Evolutionary conservation across 2,329 filamentous ascomycete genomes (phyloP), one percentile per base, ranked within the genome.

Genomic region (Phaeosphaeria sp.): DNA sequence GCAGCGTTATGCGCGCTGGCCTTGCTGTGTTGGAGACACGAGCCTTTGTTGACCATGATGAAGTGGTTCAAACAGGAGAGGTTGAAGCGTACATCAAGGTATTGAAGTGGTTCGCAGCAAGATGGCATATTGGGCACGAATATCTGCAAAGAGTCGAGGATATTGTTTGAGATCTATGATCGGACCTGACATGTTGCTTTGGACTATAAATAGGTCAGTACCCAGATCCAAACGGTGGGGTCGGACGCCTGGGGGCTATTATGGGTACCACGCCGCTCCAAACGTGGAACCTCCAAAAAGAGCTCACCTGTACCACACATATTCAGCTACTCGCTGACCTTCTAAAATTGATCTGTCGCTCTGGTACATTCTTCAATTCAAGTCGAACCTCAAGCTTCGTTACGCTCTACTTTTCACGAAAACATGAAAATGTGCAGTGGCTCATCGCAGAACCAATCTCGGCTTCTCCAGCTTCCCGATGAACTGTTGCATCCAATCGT

Each of bases 1-100:
- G 60, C 24, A 59, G 57, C 42, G 63, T 65, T 5, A 20, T 63
- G 17, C 33, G 60, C 18, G 60, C 63, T 21, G 60, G 55, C 8
- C 25, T 65, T 45, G 63, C 56, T 18, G 63, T 63, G 21, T 18
- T 63, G 18, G 56, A 65, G 20, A 61, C 57, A 3, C 18, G 36
- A 21, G 46, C 48, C 13, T 46, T 40, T 25, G 49, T 51, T 13
- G 36, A 49, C n/a, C 17, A n/a, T 39, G 56, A 48, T 22, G 18
- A 52, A 33, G 48, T 50, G 21, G 20, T 39, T 49, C 13, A 36
- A 3, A 17, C 8, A 48, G 48, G 40, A 25, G 52, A 59, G n/a
- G 17, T 52, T 17, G n/a, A 52, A 15, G 20, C 22, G 3, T 52
- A 50, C 33, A 13, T 42, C 15, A 27, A 17, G 13, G 44, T 59